Evolutionary conservation across 352 stramenopile genomes (phyloP), one percentile per base, ranked within the genome.

Genomic region (Pythium coloratum): DNA sequence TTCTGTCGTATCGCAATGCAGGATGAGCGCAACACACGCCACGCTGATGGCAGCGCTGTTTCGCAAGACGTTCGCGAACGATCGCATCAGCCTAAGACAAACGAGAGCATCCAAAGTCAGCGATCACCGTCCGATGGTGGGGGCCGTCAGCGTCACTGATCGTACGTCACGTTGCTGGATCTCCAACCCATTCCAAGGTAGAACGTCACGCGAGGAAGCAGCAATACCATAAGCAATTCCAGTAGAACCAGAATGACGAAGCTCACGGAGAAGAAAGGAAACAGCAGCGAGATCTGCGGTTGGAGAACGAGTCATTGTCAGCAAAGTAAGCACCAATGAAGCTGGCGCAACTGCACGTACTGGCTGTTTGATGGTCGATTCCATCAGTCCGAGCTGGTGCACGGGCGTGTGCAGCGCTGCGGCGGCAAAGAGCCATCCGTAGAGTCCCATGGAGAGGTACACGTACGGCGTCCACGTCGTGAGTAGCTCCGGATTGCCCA

Each of bases 401-500:
- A 94, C 70, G 16, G 88, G 86, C 10, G 84, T 91, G 62, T 95
- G 86, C 55, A 95, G 59, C 30, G 77, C 84, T 0, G 85, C 86
- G 6, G 88, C 88, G 1, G 84, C 86, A 34, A 93, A 80, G 26
- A 95, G 83, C 88, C 88, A 95, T 26, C 75, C 86, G 63, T 95
- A 95, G 64, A 95, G 79, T 12, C 75, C 78, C 85, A 95, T 94
- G 36, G 86, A 94, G 40, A 94, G 72, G 76, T 95, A 95, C 14
- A 95, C 88, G 64, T 95, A 95, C 18, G 86, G 84, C 62, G 88
- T 95, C 88, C 88, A 95, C 46, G 81, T 87, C 66, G 90, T 88
- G 30, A 94, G 75, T 46, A 95, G 75, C 72, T 95, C 88, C 6
- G 83, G 83, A 59, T 94, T 94, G 24, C 82, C 86, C 51, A 94